A percentile compares a stretch with the other conserved stretches of the same genome.
Evolutionary conservation across 371 early-diverging fungal species (phyloP).

Genomic region (Mycotypha africana): DNA sequence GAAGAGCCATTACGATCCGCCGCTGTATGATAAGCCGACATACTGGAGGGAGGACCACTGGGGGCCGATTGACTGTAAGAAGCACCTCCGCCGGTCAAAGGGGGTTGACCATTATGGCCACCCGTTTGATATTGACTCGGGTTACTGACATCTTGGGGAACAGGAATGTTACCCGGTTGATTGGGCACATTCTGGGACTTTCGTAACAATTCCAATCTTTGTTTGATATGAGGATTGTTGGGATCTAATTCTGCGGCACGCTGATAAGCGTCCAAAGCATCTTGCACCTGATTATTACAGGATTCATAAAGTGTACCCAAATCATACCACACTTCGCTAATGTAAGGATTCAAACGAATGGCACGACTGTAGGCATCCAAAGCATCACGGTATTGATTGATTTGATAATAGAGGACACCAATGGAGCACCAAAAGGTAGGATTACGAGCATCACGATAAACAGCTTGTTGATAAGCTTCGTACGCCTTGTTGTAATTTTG

Average conservation of each 20-base stretch:
- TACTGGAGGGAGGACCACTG: conserved; percentile 28
- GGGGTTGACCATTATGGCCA: conserved; percentile 18
- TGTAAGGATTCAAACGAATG: conserved; percentile 85
- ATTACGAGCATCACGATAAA: conserved; percentile 87
- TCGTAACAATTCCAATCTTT: conserved; percentile 64
- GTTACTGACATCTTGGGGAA: conserved; percentile 59
- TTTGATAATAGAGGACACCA: conserved; percentile 93
- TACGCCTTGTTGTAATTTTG: conserved; percentile 91
- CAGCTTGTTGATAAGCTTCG: conserved; percentile 95
- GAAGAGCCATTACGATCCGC: neutral
- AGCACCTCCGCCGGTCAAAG: conserved; percentile 29
- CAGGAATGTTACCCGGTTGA: conserved; percentile 40
- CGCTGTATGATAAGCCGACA: conserved; percentile 31
- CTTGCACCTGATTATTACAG: conserved; percentile 92
- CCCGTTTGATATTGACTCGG: conserved; percentile 44
- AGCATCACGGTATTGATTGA: conserved; percentile 91
- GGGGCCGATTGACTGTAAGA: conserved; percentile 26
- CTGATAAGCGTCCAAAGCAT: conserved; percentile 93
- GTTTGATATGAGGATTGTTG: conserved; percentile 71
- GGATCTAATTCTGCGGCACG: conserved; percentile 88
- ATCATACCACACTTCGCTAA: conserved; percentile 94
- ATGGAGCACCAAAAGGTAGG: conserved; percentile 97
- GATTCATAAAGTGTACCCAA: conserved; percentile 93
- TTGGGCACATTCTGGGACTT: conserved; percentile 21
- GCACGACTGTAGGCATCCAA: conserved; percentile 94